Base-by-base conservation (phyloP, 345 rosid genomes). In the Microthlaspi erraticum region DNA sequence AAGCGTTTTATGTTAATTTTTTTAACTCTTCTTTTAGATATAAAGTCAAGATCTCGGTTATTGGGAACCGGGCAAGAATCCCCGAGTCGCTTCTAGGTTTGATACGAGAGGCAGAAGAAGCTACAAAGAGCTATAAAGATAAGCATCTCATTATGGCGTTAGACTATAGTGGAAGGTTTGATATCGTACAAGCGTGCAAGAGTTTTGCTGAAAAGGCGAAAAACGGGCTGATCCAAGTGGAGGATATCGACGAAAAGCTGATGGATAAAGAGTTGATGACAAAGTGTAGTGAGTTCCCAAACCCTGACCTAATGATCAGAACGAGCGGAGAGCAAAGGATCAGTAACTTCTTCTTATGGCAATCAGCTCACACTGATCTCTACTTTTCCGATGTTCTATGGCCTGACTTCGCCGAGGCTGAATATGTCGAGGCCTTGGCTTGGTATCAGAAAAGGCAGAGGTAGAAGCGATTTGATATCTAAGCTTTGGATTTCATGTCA, bases 271-370 rank as follows among this genome's bases (percentile, higher is more conserved):
- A 89, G 52, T 51, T 89, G 56, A 85, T 82, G 72, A 89, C 96
- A 0, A 87, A 75, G 9, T 85, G 92, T 65, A 79, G 85, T 0
- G 79, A 83, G 53, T 81, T 74, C 39, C 92, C 94, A 4, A 78
- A 76, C 45, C 98, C 94, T 2, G 96, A 92, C 69, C 58, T 87
- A 10, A 10, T 89, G 37, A 87, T 92, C 10, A 76, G 93, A 80
- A 92, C 96, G 5, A 89, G 94, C 1, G 88, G 92, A 8, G 98
- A 87, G 66, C 87, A 82, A 10, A 68, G 94, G 64, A 82, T 92
- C 48, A 92, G 96, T 74, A 89, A 89, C 86, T 92, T 89, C 78
- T 79, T 86, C 74, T 18, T 89, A 33, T 92, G 92, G 92, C 94
- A 89, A 36, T 72, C 89, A 53, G 98, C 96, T 19, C 85, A 92